A percentile compares a stretch with the other conserved stretches of the same genome.
These are phyloP conservation scores for Pleurotus djamor DNA, from an alignment of 768 basidiomycete genomes.

Conservation along the genomic window DNA sequence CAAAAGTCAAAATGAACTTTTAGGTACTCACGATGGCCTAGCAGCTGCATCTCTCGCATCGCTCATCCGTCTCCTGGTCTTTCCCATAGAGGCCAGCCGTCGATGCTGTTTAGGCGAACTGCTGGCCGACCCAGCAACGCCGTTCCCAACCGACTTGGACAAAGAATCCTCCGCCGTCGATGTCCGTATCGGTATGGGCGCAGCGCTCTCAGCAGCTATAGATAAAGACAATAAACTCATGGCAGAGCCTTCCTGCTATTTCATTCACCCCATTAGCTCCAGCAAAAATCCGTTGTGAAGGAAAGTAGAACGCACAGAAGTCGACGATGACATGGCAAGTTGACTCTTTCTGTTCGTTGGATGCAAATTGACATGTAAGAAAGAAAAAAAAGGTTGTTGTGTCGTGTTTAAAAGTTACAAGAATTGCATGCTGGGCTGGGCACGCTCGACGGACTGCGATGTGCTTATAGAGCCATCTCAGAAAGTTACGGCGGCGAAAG, in stretches of 20 bases:
- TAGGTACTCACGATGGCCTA: slow-evolving; percentile 63
- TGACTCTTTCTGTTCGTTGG: slow-evolving; percentile 3
- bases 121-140: slow-evolving; percentile 16
- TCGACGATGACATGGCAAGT: slow-evolving; percentile 4
- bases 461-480: neutral
- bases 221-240: slow-evolving; percentile 68
- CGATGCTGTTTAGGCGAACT: slow-evolving; percentile 54
- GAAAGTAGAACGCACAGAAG: neutral
- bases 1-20: no score
- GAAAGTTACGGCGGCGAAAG: neutral
- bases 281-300: neutral
- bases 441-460: neutral
- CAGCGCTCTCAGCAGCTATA: slow-evolving; percentile 51
- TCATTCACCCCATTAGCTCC: neutral
- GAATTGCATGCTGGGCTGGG: neutral
- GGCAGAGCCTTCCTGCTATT: slow-evolving; percentile 13
- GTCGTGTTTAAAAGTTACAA: neutral
- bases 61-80: slow-evolving; percentile 68
- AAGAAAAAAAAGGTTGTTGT: neutral
- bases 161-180: slow-evolving; percentile 13
- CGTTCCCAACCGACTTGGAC: slow-evolving; percentile 7
- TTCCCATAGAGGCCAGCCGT: slow-evolving; percentile 67
- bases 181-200: slow-evolving; percentile 38
- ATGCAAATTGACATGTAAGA: neutral
- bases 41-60: slow-evolving; percentile 78